phyloP scores from a whole-genome alignment of 202 grass and related monocot species.

The Bolboschoenoplectus hybrid region DNA sequence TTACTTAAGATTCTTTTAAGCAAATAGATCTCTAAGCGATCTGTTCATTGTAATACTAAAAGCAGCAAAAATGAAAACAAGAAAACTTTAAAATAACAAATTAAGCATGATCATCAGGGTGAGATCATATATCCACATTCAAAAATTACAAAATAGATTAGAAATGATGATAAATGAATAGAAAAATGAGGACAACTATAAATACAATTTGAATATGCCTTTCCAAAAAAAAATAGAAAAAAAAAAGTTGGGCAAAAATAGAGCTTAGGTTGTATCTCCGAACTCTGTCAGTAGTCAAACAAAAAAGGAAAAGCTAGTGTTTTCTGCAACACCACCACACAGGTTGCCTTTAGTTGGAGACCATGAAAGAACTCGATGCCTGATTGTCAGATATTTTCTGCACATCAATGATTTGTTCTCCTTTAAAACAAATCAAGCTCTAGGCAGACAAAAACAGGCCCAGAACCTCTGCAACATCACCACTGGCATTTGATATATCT shows the following conservation, averaged over 20 bases:
- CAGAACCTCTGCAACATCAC: background rate
- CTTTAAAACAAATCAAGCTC: background rate
- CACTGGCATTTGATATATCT: constrained; percentile 15
- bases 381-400: background rate
- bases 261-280: background rate
- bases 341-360: background rate
- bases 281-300: background rate
- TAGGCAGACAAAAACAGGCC: background rate
- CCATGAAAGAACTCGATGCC: background rate
- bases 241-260: background rate
- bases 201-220: background rate
- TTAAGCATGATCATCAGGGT: background rate
- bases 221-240: background rate
- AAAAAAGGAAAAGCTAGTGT: background rate
- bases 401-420: background rate
- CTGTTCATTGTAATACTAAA: background rate
- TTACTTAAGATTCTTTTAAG: background rate
- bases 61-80: no score
- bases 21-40: background rate
- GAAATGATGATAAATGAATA: background rate
- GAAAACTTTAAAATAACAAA: background rate
- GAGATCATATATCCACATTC: background rate
- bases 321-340: background rate
- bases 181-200: background rate
- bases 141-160: background rate